phyloP scores from a whole-genome alignment of 1,284 basidiomycete genomes.

The Apiotrichum siamense region DNA sequence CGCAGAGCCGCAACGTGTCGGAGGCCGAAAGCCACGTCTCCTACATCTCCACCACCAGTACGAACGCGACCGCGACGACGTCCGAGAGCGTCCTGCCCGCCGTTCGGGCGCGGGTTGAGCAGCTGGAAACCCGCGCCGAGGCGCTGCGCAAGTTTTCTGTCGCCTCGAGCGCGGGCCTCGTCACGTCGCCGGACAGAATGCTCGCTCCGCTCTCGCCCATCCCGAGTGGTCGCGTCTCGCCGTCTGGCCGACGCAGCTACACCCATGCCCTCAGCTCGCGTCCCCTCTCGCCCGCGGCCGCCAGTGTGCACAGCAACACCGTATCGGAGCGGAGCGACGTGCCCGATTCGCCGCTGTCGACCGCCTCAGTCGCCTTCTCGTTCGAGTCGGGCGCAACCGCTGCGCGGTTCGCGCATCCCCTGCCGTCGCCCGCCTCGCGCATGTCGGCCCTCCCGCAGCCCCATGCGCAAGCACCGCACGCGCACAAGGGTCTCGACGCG shows the following conservation, averaged over 20 bases:
- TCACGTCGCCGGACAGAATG: not conserved
- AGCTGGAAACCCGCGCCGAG: slow-evolving; percentile 38
- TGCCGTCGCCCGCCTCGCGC: not conserved
- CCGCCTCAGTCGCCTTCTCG: not conserved
- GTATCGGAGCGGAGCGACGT: not conserved
- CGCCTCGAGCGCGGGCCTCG: slow-evolving; percentile 16
- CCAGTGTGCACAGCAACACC: not conserved
- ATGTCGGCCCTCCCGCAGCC: not conserved
- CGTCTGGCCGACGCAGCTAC: slow-evolving; percentile 20
- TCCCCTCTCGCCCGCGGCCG: slow-evolving; percentile 3
- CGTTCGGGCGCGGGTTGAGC: slow-evolving; percentile 33
- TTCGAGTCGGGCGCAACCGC: not conserved
- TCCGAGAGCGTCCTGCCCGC: slow-evolving; percentile 22
- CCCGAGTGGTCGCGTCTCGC: not conserved
- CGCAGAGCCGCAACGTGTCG: not conserved
- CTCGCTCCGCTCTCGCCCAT: not conserved
- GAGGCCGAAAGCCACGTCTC: not conserved
- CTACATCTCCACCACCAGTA: not conserved
- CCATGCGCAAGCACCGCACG: not conserved
- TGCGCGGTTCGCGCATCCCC: not conserved
- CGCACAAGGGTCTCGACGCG: slow-evolving; percentile 2
- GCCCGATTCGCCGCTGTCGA: not conserved
- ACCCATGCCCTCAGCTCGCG: slow-evolving; percentile 31
- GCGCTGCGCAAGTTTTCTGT: slow-evolving; percentile 38
- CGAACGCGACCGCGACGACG: slow-evolving; percentile 14